Percentiles rank a stretch among this genome's conserved stretches.
Evolutionary conservation across 352 stramenopile species (phyloP).

Genomic region (Phytophthora vignae): DNA sequence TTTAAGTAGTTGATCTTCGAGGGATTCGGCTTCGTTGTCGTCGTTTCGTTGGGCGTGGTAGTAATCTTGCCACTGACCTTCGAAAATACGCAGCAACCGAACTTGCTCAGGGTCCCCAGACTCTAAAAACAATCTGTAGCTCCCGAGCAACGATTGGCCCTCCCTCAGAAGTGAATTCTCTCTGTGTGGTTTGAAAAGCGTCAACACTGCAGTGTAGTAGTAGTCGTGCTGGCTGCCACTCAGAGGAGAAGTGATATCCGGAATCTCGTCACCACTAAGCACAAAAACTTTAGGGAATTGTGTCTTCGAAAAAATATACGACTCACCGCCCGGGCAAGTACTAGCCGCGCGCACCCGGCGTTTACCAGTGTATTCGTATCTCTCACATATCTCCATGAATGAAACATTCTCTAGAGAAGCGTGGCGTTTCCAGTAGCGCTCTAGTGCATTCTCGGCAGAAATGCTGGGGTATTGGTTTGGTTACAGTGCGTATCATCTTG

Average conservation of each 20-base stretch:
- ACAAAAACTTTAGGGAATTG: background rate
- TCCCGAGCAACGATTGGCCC: too few species aligned
- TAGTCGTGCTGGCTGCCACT: background rate
- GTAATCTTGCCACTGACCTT: constrained; percentile 25
- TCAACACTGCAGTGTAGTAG: background rate
- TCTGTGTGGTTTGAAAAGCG: constrained; percentile 6
- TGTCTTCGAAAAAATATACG: background rate
- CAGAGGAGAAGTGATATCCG: background rate
- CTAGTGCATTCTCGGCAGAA: background rate
- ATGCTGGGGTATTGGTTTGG: background rate
- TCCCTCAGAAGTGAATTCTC: too few species aligned
- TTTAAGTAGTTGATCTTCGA: too few species aligned
- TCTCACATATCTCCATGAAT: constrained; percentile 28
- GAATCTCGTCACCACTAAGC: background rate
- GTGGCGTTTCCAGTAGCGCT: constrained; percentile 22
- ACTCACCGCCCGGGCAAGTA: background rate
- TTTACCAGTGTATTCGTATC: constrained; percentile 5
- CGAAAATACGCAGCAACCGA: too few species aligned
- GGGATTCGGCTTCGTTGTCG: background rate
- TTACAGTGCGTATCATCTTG: background rate
- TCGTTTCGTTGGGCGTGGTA: constrained; percentile 1
- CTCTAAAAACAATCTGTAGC: too few species aligned
- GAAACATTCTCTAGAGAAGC: background rate
- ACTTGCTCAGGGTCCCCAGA: too few species aligned
- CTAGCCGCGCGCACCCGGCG: background rate